Percentiles rank a stretch among this genome's conserved stretches.
phyloP scores from a whole-genome alignment of 768 basidiomycete species.

The Fistulinella prunicolor region DNA sequence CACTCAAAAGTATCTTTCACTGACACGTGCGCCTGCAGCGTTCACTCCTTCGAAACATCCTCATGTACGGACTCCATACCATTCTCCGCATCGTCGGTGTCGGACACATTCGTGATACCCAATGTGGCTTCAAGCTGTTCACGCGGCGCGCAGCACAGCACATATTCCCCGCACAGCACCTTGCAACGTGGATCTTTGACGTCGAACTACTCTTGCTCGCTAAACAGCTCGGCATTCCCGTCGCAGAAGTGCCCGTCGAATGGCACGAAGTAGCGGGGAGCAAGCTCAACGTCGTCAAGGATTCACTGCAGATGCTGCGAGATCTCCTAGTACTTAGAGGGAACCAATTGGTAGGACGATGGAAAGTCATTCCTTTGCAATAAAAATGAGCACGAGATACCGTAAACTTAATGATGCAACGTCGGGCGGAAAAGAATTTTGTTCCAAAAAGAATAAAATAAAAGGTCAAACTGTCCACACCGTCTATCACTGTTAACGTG shows the following conservation, averaged over 20 bases:
- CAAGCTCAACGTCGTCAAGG: constrained; percentile 83
- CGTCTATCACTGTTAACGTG: constrained; percentile 23
- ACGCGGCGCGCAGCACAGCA: constrained; percentile 74
- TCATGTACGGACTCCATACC: constrained; percentile 93
- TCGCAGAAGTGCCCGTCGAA: constrained; percentile 81
- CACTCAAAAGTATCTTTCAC: neutral
- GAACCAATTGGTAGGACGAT: constrained; percentile 78
- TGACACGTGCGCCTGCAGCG: constrained; percentile 47
- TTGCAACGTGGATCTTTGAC: constrained; percentile 94
- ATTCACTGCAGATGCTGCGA: constrained; percentile 85
- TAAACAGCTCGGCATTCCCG: constrained; percentile 72
- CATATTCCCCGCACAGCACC: constrained; percentile 85
- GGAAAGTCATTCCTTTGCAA: constrained; percentile 43
- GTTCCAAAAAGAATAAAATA: constrained; percentile 17
- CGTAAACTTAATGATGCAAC: constrained; percentile 25
- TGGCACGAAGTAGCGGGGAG: constrained; percentile 96
- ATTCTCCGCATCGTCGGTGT: constrained; percentile 88
- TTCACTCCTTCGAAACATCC: constrained; percentile 81
- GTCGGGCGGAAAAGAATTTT: constrained; percentile 1
- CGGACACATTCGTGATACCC: constrained; percentile 88
- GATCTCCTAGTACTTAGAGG: constrained; percentile 82
- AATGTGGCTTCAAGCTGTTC: constrained; percentile 97
- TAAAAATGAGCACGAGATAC: constrained; percentile 26
- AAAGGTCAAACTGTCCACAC: constrained; percentile 7
- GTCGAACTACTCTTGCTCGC: constrained; percentile 89